Conservation (phyloP, 176 grass and related monocot genomes). For the Poa annua region DNA sequence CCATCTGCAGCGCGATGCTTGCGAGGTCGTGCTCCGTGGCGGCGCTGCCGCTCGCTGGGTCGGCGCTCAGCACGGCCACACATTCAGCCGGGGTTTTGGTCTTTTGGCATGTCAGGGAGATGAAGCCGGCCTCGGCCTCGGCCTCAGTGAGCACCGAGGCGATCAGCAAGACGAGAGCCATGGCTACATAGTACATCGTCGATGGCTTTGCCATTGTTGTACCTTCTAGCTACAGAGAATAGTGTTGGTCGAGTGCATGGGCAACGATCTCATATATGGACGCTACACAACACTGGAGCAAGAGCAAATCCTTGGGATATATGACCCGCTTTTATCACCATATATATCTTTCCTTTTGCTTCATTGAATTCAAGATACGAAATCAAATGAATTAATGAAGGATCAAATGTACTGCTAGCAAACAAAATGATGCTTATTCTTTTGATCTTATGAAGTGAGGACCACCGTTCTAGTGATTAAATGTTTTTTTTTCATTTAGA, state of each 20-base stretch:
- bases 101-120: background rate
- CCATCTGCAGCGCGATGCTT: background rate
- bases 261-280: background rate
- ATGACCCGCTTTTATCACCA: background rate
- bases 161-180: background rate
- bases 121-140: background rate
- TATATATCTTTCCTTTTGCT: background rate
- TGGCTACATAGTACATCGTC: background rate
- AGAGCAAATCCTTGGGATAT: background rate
- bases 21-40: constrained; percentile 26
- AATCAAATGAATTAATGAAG: too few species aligned
- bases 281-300: background rate
- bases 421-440: too few species aligned
- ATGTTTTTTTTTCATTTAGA: background rate
- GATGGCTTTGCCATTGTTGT: too few species aligned
- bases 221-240: background rate
- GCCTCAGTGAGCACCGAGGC: too few species aligned
- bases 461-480: too few species aligned
- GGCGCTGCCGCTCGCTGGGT: background rate
- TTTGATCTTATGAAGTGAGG: too few species aligned
- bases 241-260: background rate
- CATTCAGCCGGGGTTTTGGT: background rate
- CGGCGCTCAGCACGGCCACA: background rate
- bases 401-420: too few species aligned
- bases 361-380: background rate